These are phyloP conservation scores for Carallia pectinifolia DNA, from an alignment of 345 rosid species.

Conservation along the genomic window DNA sequence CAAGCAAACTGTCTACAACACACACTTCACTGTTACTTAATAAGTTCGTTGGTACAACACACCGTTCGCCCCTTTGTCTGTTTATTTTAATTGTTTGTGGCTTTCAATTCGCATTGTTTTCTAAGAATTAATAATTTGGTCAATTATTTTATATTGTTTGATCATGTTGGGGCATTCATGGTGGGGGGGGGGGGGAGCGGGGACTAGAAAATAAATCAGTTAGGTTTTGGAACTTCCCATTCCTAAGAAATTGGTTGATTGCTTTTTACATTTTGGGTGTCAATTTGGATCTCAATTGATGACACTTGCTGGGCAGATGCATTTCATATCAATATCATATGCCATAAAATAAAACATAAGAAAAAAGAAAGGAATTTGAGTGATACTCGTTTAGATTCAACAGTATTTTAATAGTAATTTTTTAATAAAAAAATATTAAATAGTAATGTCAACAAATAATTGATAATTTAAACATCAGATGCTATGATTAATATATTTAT, in stretches of 20 bases:
- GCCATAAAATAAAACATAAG: too few relatives aligned
- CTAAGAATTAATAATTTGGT: constrained; percentile 14
- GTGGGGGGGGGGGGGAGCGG: constrained; percentile 7
- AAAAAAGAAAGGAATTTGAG: too few relatives aligned
- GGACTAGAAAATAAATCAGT: constrained; percentile 3
- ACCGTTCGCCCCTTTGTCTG: too few relatives aligned
- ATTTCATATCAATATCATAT: background rate
- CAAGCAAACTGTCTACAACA: constrained; percentile 21
- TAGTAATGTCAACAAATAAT: too few relatives aligned
- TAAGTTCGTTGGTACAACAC: background rate
- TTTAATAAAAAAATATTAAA: too few relatives aligned
- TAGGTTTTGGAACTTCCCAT: background rate
- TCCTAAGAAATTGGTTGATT: constrained; percentile 7
- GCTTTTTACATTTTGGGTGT: constrained; percentile 14
- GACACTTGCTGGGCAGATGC: constrained; percentile 9
- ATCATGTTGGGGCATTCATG: background rate
- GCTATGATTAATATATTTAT: too few relatives aligned
- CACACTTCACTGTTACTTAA: background rate
- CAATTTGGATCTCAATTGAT: background rate
- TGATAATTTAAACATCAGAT: too few relatives aligned
- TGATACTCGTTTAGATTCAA: too few relatives aligned
- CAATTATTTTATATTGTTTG: too few relatives aligned
- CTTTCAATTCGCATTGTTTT: too few relatives aligned
- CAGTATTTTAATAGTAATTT: too few relatives aligned
- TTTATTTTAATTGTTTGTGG: too few relatives aligned